phyloP scores from a whole-genome alignment of 805 yeast genomes.

The Millerozyma acaciae region DNA sequence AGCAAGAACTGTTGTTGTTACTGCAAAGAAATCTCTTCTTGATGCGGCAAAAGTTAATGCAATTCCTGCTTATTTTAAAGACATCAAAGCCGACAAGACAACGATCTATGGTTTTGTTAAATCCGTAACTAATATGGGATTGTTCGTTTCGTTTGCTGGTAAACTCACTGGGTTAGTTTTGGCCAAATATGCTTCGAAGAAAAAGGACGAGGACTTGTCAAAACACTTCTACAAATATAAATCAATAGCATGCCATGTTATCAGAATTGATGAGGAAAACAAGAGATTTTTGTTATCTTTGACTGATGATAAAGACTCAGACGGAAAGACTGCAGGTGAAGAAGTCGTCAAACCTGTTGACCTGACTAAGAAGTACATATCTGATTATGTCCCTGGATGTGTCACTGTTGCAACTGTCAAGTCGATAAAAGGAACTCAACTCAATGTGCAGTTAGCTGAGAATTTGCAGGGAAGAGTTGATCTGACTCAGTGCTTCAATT shows the following conservation, averaged over 20 bases:
- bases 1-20: conserved; percentile 56
- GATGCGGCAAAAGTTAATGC: conserved; percentile 51
- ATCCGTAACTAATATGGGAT: conserved; percentile 73
- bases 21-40: conserved; percentile 65
- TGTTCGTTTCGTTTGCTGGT: conserved; percentile 79
- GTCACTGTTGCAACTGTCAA: conserved; percentile 57
- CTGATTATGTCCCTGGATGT: conserved; percentile 58
- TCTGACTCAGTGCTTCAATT: conserved; percentile 62
- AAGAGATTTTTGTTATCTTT: conserved; percentile 68
- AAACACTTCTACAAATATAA: conserved; percentile 59
- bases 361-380: conserved; percentile 38
- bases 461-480: conserved; percentile 78
- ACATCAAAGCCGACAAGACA: conserved; percentile 43
- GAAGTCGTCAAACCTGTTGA: conserved; percentile 60
- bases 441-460: conserved; percentile 73
- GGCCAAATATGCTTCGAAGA: conserved; percentile 63
- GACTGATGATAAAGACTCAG: conserved; percentile 27
- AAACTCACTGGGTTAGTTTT: conserved; percentile 79
- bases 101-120: conserved; percentile 70
- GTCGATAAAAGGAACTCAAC: conserved; percentile 65
- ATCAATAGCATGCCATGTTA: conserved; percentile 65
- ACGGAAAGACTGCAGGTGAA: conserved; percentile 19
- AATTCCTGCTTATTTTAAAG: conserved; percentile 60
- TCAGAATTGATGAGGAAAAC: conserved; percentile 64
- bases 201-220: conserved; percentile 47